These are phyloP conservation scores for Zygosaccharomyces rouxii DNA, from an alignment of 805 yeast genomes.

Conservation along the genomic window DNA sequence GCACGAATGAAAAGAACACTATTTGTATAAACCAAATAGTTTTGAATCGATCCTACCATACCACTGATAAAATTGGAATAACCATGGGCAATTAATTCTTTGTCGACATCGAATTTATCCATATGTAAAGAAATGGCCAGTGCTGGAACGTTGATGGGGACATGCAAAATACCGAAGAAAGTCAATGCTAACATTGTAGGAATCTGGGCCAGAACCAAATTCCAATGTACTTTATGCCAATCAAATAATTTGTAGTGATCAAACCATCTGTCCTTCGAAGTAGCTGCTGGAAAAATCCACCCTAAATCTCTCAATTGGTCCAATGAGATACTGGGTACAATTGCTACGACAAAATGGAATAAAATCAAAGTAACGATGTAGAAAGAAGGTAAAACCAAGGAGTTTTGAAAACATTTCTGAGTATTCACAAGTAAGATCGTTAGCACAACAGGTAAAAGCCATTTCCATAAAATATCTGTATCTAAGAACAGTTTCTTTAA, in stretches of 20 bases:
- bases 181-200: conserved; percentile 96
- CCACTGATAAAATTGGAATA: conserved; percentile 85
- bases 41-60: conserved; percentile 79
- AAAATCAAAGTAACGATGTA: conserved; percentile 65
- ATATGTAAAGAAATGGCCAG: conserved; percentile 84
- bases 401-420: conserved; percentile 57
- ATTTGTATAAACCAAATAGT: conserved; percentile 92
- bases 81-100: conserved; percentile 94
- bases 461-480: conserved; percentile 46
- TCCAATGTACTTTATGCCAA: conserved; percentile 71
- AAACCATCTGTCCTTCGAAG: conserved; percentile 81
- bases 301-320: conserved; percentile 63
- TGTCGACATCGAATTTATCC: conserved; percentile 80
- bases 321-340: conserved; percentile 64
- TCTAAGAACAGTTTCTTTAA: conserved; percentile 42
- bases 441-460: conserved; percentile 66
- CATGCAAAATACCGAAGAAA: conserved; percentile 92
- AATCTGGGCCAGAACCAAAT: conserved; percentile 56
- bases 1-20: conserved; percentile 87
- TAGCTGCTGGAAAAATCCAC: conserved; percentile 65
- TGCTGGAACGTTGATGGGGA: conserved; percentile 97
- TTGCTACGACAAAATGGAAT: conserved; percentile 64
- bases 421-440: conserved; percentile 57
- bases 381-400: conserved; percentile 75
- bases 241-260: conserved; percentile 72